These are phyloP conservation scores for Boletus rex-veris DNA, from an alignment of 768 basidiomycete species.

Conservation along the genomic window DNA sequence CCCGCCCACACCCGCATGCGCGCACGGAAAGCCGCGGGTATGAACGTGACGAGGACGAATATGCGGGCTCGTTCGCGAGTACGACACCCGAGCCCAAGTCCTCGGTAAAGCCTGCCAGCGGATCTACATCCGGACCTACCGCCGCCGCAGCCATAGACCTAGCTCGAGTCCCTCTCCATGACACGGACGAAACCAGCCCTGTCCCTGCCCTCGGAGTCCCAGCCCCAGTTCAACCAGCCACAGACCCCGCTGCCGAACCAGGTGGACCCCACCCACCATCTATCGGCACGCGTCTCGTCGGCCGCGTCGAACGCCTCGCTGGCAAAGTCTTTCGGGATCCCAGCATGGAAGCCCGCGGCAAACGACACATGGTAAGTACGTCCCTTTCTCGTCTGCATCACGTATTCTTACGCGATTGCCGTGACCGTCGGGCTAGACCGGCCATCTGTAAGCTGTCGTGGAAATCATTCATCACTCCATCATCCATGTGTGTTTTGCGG, in stretches of 20 bases:
- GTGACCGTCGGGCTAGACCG: neutral
- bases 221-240: neutral
- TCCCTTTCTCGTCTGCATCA: no score
- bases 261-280: neutral
- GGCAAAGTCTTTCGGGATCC: slow-evolving; percentile 20
- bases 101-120: no score
- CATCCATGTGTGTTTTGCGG: no score
- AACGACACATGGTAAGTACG: slow-evolving; percentile 12
- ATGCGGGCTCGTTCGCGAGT: neutral
- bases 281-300: neutral
- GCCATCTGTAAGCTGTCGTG: neutral
- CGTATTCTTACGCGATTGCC: no score
- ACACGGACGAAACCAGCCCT: neutral
- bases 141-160: no score
- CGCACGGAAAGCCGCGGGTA: slow-evolving; percentile 10
- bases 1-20: neutral
- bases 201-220: neutral
- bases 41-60: slow-evolving; percentile 22
- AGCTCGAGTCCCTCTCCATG: neutral
- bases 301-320: slow-evolving; percentile 16
- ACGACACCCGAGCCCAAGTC: neutral
- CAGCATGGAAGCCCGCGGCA: slow-evolving; percentile 17
- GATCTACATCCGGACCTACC: no score
- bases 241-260: neutral
- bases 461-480: no score